A percentile compares a stretch with the other conserved stretches of the same genome.
These are phyloP conservation scores for Sparassis latifolia DNA, from an alignment of 1,284 basidiomycete species.

Conservation along the genomic window DNA sequence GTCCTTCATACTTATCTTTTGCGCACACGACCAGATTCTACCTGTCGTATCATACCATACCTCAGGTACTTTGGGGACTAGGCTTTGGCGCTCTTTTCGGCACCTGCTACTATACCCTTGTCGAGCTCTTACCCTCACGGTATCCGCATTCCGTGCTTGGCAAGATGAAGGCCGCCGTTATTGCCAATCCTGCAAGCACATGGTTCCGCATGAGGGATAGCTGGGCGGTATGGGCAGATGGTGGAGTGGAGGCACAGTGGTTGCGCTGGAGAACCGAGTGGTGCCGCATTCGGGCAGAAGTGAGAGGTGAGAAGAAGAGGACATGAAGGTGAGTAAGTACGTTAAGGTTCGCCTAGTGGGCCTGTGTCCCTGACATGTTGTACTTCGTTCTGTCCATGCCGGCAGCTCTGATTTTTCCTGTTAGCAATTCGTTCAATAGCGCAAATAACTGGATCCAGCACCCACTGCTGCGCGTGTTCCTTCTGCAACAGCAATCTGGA, in stretches of 20 bases:
- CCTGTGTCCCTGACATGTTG: no score
- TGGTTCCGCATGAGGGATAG: conserved; percentile 76
- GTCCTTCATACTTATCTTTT: not conserved
- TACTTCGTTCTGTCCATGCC: no score
- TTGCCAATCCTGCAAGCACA: conserved; percentile 51
- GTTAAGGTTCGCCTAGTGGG: no score
- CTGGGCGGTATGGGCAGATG: conserved; percentile 73
- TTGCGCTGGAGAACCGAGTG: conserved; percentile 48
- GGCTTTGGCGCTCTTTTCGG: conserved; percentile 61
- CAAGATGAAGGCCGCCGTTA: conserved; percentile 37
- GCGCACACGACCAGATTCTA: conserved; percentile 43
- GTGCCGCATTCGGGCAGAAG: conserved; percentile 1
- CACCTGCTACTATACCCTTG: conserved; percentile 45
- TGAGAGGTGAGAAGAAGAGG: no score
- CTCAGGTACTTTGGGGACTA: conserved; percentile 72
- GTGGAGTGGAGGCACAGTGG: conserved; percentile 65
- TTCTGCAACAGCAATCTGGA: no score
- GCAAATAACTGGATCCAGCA: no score
- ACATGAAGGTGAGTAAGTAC: no score
- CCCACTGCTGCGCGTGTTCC: no score
- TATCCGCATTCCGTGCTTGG: conserved; percentile 50
- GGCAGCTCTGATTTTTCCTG: no score
- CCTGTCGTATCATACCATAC: conserved; percentile 66
- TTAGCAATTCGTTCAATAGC: no score
- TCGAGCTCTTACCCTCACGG: conserved; percentile 53